Conservation (phyloP, 192 early-diverging fungal species). For the Pilobolus umbonatus region DNA sequence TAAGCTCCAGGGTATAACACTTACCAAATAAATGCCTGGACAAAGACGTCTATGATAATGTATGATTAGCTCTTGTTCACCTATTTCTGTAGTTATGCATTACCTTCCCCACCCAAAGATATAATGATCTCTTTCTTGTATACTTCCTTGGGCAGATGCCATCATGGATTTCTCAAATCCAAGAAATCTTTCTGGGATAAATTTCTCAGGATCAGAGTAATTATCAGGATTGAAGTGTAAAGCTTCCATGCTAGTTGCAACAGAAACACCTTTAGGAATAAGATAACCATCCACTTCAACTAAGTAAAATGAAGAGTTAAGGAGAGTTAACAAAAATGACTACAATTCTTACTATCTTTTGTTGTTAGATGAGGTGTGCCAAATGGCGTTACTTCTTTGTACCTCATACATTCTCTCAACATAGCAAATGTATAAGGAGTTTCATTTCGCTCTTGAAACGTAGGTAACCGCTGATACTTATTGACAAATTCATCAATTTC, state of each 20-base stretch:
- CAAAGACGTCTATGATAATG: too few relatives aligned
- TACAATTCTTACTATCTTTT: constrained; percentile 5
- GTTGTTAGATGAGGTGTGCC: background rate
- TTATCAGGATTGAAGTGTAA: constrained; percentile 32
- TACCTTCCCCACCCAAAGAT: constrained; percentile 23
- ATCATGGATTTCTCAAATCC: background rate
- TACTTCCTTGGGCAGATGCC: constrained; percentile 11
- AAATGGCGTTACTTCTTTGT: background rate
- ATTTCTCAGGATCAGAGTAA: constrained; percentile 42
- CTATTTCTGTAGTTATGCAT: background rate
- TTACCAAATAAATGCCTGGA: too few relatives aligned
- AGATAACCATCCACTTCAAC: constrained; percentile 34
- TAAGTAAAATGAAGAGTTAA: background rate
- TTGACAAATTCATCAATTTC: constrained; percentile 5
- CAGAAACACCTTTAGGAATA: constrained; percentile 42
- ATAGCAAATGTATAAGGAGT: background rate
- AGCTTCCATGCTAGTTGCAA: constrained; percentile 43
- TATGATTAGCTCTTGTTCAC: too few relatives aligned
- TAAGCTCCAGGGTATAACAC: too few relatives aligned
- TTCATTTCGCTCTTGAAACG: background rate
- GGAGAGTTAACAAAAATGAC: background rate
- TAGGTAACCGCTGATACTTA: background rate
- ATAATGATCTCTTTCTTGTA: constrained; percentile 8
- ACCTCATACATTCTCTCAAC: constrained; percentile 8
- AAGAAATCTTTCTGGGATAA: constrained; percentile 39